Conservation (phyloP, 108 stramenopile species). For the Chaetoceros tenuissimus region DNA sequence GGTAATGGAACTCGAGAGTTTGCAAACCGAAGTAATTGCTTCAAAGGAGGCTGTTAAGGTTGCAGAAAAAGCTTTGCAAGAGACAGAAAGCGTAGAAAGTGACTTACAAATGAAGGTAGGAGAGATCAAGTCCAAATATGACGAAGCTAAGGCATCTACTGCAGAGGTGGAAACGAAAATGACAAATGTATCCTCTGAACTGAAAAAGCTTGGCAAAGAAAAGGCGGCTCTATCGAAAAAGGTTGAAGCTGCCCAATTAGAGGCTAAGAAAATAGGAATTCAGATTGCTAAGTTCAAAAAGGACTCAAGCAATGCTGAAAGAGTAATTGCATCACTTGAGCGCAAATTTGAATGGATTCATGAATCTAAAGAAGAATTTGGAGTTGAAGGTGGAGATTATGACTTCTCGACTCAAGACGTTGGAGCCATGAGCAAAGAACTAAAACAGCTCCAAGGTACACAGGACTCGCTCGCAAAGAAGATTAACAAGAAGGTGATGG, state of each 20-base stretch:
- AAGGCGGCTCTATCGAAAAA: conserved; percentile 45
- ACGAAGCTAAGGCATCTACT: conserved; percentile 62
- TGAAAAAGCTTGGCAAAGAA: conserved; percentile 46
- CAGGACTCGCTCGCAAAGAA: conserved; percentile 83
- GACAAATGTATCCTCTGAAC: conserved; percentile 64
- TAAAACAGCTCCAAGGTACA: conserved; percentile 69
- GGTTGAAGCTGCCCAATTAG: conserved; percentile 65
- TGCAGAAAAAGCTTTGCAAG: conserved; percentile 52
- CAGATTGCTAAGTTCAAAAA: conserved; percentile 60
- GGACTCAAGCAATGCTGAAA: conserved; percentile 63
- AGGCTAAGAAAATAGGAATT: conserved; percentile 82
- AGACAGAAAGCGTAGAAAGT: conserved; percentile 49
- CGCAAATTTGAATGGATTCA: conserved; percentile 93
- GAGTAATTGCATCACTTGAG: conserved; percentile 49
- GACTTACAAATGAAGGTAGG: conserved; percentile 66
- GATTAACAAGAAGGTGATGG: conserved; percentile 99
- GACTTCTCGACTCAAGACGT: conserved; percentile 83
- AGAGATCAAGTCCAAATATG: conserved; percentile 61
- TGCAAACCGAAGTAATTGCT: conserved; percentile 52
- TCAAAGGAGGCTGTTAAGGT: conserved; percentile 53
- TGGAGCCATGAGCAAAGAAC: conserved; percentile 46
- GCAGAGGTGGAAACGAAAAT: conserved; percentile 61
- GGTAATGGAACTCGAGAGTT: conserved; percentile 63
- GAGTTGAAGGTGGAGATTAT: conserved; percentile 90
- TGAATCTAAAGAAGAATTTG: conserved; percentile 86